Base-by-base conservation (phyloP, 1,284 basidiomycete genomes). In the Lentinus polychrous region DNA sequence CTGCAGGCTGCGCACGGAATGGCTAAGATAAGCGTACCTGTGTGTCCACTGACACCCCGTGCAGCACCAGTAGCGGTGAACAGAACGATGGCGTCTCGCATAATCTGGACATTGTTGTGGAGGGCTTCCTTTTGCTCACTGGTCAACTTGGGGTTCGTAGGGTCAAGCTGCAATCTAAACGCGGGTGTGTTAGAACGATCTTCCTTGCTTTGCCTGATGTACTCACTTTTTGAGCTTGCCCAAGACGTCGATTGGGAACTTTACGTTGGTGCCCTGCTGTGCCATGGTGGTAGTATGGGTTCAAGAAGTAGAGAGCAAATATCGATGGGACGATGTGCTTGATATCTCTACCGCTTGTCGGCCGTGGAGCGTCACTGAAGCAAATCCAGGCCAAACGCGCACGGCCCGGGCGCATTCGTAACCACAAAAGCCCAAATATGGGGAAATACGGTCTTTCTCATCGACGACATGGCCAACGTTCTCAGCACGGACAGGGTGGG, bases 31-130 rank as follows among this genome's bases (percentile, higher is more conserved):
- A 15, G 46, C 60, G 43, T 50, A 80, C 83, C 83, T 57, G 88
- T 90, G 65, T 92, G 89, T 24, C 88, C 88, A 56, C 86, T 87
- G 43, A 89, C 86, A 45, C 87, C 88, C 46, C 88, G 74, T 1
- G 86, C 88, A 48, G 88, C 78, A 53, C 85, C 89, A 10, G 83
- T 84, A 2, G 88, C 82, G 2, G 89, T 91, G 66, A 91, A 91
- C 47, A 87, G 71, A 22, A 91, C 81, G 55, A 91, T 88, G 10
- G 76, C 80, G 80, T 91, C 89, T 50, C 89, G 81, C 57, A 91
- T 71, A 24, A 91, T 72, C 62, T 85, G 78, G 57, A 91, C 85
- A 66, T 91, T 91, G 48, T 71, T 66, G 55, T 73, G 64, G 56
- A 91, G 69, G n/a, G 66, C 68, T 2, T 71, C 57, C 55, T 73